A percentile compares a stretch with the other conserved stretches of the same genome.
phyloP scores from a whole-genome alignment of 2,329 filamentous ascomycete species.

The Apiospora saccharicola region DNA sequence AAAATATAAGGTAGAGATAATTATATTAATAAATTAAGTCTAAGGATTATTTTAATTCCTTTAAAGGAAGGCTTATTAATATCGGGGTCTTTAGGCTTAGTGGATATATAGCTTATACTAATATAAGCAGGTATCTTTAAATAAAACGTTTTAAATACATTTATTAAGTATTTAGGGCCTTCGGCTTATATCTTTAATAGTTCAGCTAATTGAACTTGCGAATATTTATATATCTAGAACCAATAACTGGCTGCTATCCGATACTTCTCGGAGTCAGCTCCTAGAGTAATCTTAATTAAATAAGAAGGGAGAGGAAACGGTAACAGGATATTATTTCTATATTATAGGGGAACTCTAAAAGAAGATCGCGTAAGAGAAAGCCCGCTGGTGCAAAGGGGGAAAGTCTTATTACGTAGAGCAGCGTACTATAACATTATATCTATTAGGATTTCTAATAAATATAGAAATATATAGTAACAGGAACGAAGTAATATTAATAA shows the following conservation, averaged over 20 bases:
- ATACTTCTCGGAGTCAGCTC: slow-evolving; percentile 13
- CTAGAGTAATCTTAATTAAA: background rate
- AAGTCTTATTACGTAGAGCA: too few species aligned
- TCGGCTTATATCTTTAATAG: background rate
- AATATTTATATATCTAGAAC: slow-evolving; percentile 1
- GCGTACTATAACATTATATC: too few species aligned
- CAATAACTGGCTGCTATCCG: slow-evolving; percentile 1
- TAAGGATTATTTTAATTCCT: background rate
- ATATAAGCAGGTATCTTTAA: background rate
- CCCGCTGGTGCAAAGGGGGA: too few species aligned
- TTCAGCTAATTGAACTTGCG: slow-evolving; percentile 1
- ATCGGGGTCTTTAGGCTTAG: background rate
- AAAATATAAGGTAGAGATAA: background rate
- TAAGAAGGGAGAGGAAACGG: background rate
- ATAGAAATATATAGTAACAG: background rate
- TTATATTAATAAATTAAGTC: background rate
- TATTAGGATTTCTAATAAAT: background rate
- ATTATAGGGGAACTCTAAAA: background rate
- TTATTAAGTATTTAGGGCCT: background rate
- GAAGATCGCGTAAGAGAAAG: background rate
- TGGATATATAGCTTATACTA: background rate
- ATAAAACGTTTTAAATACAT: background rate
- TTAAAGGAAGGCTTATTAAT: background rate
- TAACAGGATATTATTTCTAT: slow-evolving; percentile 7
- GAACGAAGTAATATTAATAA: background rate